Conservation (phyloP, 495 filamentous ascomycete genomes). For the Recurvomyces mirabilis region DNA sequence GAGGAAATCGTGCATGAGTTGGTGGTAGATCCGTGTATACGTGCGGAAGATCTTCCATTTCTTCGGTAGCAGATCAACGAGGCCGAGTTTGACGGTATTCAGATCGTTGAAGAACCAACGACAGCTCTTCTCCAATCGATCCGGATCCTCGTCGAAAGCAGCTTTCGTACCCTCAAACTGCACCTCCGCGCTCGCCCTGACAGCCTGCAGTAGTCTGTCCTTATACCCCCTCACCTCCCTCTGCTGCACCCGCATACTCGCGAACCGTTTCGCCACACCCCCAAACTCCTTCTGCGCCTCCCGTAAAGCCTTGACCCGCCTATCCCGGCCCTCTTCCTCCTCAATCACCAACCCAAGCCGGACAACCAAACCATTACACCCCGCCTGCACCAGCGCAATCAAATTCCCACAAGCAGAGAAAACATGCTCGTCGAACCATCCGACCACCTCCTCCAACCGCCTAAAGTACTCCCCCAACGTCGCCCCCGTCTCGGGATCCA, state of each 20-base stretch:
- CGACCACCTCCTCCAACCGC: constrained; percentile 74
- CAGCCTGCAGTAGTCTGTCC: constrained; percentile 77
- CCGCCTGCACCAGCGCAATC: constrained; percentile 70
- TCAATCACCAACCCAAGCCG: constrained; percentile 82
- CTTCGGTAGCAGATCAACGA: constrained; percentile 81
- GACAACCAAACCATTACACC: constrained; percentile 80
- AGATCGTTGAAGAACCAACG: constrained; percentile 97
- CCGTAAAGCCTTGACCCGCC: constrained; percentile 76
- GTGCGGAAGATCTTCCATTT: constrained; percentile 95
- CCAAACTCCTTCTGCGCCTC: constrained; percentile 91
- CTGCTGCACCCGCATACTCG: constrained; percentile 82
- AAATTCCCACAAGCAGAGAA: constrained; percentile 78
- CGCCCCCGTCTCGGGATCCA: constrained; percentile 39
- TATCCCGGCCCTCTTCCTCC: constrained; percentile 92
- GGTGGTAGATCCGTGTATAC: constrained; percentile 81
- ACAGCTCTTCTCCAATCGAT: constrained; percentile 71
- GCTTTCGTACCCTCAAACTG: constrained; percentile 66
- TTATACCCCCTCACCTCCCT: constrained; percentile 93
- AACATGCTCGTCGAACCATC: constrained; percentile 92
- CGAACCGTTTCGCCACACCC: constrained; percentile 84
- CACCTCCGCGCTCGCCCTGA: constrained; percentile 57
- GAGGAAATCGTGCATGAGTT: constrained; percentile 88
- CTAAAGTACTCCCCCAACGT: constrained; percentile 83
- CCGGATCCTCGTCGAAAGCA: constrained; percentile 69
- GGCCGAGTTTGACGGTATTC: constrained; percentile 78